phyloP scores from a whole-genome alignment of 805 yeast genomes.

The Saccharomycopsis oosterbeekiorum region DNA sequence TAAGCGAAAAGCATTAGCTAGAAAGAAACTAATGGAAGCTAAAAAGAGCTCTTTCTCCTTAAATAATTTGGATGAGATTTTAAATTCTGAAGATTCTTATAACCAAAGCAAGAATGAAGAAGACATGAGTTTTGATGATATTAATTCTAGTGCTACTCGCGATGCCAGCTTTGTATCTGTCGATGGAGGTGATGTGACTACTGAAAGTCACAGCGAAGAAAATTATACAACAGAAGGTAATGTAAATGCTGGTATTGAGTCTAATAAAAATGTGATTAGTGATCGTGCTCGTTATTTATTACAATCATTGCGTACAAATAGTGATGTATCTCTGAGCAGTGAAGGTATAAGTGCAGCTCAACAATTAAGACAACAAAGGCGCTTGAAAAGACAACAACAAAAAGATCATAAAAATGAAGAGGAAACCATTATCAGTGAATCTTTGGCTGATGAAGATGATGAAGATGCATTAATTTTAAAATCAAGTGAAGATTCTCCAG shows the following conservation, averaged over 20 bases:
- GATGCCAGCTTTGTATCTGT: not conserved
- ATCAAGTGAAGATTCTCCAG: not conserved
- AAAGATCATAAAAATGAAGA: not conserved
- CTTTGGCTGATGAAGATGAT: not conserved
- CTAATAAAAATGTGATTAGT: conserved; percentile 29
- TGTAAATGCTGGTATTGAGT: not conserved
- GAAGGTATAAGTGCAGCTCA: conserved; percentile 32
- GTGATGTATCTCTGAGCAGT: conserved; percentile 22
- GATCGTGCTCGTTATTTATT: conserved; percentile 55
- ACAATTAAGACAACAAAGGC: conserved; percentile 34
- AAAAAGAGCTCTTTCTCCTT: conserved; percentile 22
- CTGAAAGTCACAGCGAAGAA: not conserved
- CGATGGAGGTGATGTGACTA: not conserved
- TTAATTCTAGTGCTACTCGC: not conserved
- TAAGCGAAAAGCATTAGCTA: conserved; percentile 57
- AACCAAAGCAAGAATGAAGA: not conserved
- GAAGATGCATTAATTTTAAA: not conserved
- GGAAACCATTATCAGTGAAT: not conserved
- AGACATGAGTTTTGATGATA: not conserved
- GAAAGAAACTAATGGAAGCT: conserved; percentile 45
- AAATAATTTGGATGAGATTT: conserved; percentile 10
- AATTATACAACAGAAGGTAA: not conserved
- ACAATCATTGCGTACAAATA: conserved; percentile 41
- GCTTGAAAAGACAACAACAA: conserved; percentile 22
- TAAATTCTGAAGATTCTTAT: conserved; percentile 5